These are phyloP conservation scores for Exophiala xenobiotica DNA, from an alignment of 2,329 filamentous ascomycete species.

Conservation along the genomic window DNA sequence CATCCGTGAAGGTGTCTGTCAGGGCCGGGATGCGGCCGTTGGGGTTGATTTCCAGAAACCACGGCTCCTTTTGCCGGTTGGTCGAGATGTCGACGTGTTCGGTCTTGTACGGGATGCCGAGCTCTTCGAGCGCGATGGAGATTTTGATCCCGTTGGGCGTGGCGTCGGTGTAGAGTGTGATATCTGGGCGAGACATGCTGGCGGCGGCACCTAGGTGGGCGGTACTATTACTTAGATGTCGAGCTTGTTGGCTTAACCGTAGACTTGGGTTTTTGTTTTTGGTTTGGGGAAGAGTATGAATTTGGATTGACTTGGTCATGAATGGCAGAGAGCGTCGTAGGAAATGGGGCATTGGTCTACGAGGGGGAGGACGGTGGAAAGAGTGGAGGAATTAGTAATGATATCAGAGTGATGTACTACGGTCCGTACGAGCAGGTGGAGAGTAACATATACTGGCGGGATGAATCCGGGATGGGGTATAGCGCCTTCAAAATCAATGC, in stretches of 20 bases:
- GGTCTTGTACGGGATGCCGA: conserved; percentile 52
- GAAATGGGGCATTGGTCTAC: too few relatives aligned
- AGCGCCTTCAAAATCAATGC: too few relatives aligned
- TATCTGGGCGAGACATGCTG: conserved; percentile 38
- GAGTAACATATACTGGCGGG: too few relatives aligned
- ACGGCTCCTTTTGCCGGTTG: conserved; percentile 78
- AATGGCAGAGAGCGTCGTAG: too few relatives aligned
- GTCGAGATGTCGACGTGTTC: conserved; percentile 52
- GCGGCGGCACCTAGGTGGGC: neutral
- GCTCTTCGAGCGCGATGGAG: conserved; percentile 81
- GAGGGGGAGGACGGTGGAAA: too few relatives aligned
- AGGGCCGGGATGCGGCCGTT: conserved; percentile 89
- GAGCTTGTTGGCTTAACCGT: conserved; percentile 24
- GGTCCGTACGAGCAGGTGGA: too few relatives aligned
- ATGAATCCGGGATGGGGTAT: too few relatives aligned
- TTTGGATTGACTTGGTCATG: too few relatives aligned
- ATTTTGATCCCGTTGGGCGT: conserved; percentile 92
- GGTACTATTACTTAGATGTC: conserved; percentile 4
- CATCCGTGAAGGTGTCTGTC: conserved; percentile 60
- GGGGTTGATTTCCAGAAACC: conserved; percentile 89
- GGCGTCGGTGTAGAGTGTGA: conserved; percentile 76
- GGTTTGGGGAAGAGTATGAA: too few relatives aligned
- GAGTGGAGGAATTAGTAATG: neutral
- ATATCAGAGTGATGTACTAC: neutral
- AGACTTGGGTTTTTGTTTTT: too few relatives aligned